Evolutionary conservation across 2,329 filamentous ascomycete genomes (phyloP), one percentile per base, ranked within the genome.

Genomic region (Cladosporium sp.): DNA sequence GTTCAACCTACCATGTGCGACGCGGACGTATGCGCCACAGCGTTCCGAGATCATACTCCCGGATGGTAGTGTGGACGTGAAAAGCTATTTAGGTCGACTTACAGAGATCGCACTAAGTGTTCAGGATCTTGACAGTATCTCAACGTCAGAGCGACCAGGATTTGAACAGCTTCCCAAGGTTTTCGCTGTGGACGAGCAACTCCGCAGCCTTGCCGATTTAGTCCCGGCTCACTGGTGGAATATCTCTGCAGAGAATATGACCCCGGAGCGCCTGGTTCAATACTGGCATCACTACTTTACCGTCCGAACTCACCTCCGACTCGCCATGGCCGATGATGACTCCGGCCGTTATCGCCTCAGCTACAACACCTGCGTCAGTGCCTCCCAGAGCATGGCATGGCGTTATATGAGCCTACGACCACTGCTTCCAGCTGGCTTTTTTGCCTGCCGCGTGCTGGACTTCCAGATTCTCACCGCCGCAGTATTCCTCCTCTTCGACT

Each of bases 281-380:
- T 64, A 60, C 44, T 64, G 59, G 57, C 55, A 61, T 49, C 58
- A 57, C 37, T 66, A 66, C 46, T 54, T 66, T 18, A 61, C 57
- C 1, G 55, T 56, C 4, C 54, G 63, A 19, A 52, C 59, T 8
- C 63, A 66, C 40, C 55, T 65, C 3, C 61, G 60, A 9, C 46
- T 58, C 6, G 63, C 63, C 4, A 56, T 65, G 53, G 43, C 52
- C 22, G 57, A 61, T n/a, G 59, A 62, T 40, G 57, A 54, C 9
- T 58, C 56, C 19, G 53, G 58, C 28, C 52, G 56, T 41, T 65
- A 60, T 33, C 53, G 58, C 2, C 62, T 61, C 54, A 65, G 61
- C 46, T 58, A 61, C 22, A 55, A 55, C 10, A 52, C 55, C 9
- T 65, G 63, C 51, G 53, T 56, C n/a, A 58, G 60, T 22, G 61